A percentile compares a stretch with the other conserved stretches of the same genome.
These are phyloP conservation scores for Erodium trifolium DNA, from an alignment of 441 rosid genomes.

Conservation along the genomic window DNA sequence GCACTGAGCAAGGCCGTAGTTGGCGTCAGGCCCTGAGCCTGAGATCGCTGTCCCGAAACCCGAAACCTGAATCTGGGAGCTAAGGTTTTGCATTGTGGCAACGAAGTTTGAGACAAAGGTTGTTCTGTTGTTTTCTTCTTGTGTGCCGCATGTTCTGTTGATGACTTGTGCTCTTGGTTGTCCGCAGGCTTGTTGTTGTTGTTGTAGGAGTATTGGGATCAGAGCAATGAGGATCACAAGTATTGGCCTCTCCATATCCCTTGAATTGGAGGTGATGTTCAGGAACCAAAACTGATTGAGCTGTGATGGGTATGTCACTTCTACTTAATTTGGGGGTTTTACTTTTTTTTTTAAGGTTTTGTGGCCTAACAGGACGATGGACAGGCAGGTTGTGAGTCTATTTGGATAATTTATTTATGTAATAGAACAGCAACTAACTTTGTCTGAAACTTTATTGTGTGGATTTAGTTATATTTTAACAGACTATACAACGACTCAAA, in stretches of 20 bases:
- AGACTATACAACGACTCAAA: background rate
- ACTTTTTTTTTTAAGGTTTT: background rate
- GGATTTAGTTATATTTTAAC: background rate
- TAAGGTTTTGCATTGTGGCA: slow-evolving; percentile 65
- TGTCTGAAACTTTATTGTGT: background rate
- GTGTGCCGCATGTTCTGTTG: slow-evolving; percentile 33
- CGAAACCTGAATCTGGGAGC: slow-evolving; percentile 39
- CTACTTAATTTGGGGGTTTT: background rate
- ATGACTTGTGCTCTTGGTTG: slow-evolving; percentile 55
- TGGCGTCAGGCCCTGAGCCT: slow-evolving; percentile 65
- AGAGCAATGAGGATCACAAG: background rate
- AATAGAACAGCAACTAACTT: background rate
- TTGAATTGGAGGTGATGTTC: background rate
- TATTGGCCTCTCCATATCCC: background rate
- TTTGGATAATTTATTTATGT: background rate
- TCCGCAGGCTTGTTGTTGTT: slow-evolving; percentile 21
- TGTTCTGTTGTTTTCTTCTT: slow-evolving; percentile 49
- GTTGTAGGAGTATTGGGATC: background rate
- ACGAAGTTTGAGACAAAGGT: slow-evolving; percentile 66
- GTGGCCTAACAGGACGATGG: background rate
- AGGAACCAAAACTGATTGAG: background rate
- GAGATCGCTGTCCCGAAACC: slow-evolving; percentile 56
- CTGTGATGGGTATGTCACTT: background rate
- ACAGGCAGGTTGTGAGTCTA: background rate
- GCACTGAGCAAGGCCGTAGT: slow-evolving; percentile 81